Evolutionary conservation across 495 filamentous ascomycete genomes (phyloP), one percentile per base, ranked within the genome.

Genomic region (Daldinia decipiens): DNA sequence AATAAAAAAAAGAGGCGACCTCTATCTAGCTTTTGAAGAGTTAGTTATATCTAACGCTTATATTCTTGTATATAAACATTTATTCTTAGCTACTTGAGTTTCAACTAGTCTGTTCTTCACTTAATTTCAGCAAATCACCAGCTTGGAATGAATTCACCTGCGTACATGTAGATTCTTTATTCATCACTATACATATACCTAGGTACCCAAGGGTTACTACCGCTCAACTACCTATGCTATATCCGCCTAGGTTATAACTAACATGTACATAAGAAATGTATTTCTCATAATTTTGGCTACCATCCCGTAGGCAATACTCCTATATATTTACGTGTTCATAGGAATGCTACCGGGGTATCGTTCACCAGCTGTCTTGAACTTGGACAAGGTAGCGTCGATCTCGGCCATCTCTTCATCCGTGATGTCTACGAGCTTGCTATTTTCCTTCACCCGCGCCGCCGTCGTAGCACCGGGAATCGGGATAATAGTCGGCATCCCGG

Each of bases 381-480:
- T 60, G 1, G 67, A 74, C 76, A 56, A 86, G 31, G 81, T 83
- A 36, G 56, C 67, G 43, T 87, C 79, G 50, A 90, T 85, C 68
- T 83, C 77, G 24, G 69, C 76, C 79, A 84, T 71, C 65, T 89
- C 87, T 9, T 79, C 80, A 7, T 80, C 76, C 6, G 76, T 80
- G 31, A 89, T 62, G 2, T 82, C 76, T 2, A 88, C 72, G 9
- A 79, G 31, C 52, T 68, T 78, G 12, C 72, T 61, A 72, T 89
- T 90, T 77, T 89, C 87, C 38, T 75, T 65, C 1, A 88, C 82
- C 4, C 84, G 77, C 11, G 50, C 76, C 1, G 70, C 79, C 1
- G 78, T 82, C 19, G 84, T 89, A 9, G 89, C 87, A n/a, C 94
- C 93, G 1, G 93, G 94, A 67, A 97, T 96, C 5, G 93, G 94